Evolutionary conservation across 1,284 basidiomycete species (phyloP).

Genomic region (Heterobasidion annosum): DNA sequence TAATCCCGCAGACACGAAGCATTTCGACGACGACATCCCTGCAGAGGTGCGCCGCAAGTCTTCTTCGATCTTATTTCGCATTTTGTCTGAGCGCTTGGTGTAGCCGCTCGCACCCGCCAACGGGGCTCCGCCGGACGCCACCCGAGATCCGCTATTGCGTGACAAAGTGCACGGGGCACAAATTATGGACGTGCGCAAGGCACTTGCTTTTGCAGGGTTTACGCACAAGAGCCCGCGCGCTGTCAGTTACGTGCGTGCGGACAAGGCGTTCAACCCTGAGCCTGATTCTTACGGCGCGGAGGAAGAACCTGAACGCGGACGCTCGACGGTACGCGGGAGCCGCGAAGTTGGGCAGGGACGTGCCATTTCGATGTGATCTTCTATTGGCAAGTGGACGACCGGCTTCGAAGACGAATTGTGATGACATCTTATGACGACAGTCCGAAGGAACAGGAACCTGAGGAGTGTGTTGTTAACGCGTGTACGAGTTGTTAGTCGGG

Average conservation of each 20-base stretch:
- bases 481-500: background rate
- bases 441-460: background rate
- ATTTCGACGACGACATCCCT: slow-evolving; percentile 92
- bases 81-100: background rate
- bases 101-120: slow-evolving; percentile 87
- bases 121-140: slow-evolving; percentile 73
- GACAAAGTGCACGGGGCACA: slow-evolving; percentile 80
- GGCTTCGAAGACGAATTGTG: slow-evolving; percentile 1
- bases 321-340: slow-evolving; percentile 47
- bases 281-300: slow-evolving; percentile 39
- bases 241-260: slow-evolving; percentile 65
- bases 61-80: background rate
- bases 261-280: slow-evolving; percentile 56
- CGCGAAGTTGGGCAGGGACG: slow-evolving; percentile 56
- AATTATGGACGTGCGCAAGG: slow-evolving; percentile 86
- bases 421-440: background rate
- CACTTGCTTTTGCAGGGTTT: slow-evolving; percentile 83
- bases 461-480: background rate
- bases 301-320: slow-evolving; percentile 46
- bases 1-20: slow-evolving; percentile 76
- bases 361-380: slow-evolving; percentile 61
- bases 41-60: slow-evolving; percentile 57
- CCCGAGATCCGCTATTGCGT: slow-evolving; percentile 81
- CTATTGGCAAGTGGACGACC: background rate
- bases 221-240: slow-evolving; percentile 79